These are phyloP conservation scores for Ophiocordyceps sinensis DNA, from an alignment of 2,329 filamentous ascomycete species.

Conservation along the genomic window DNA sequence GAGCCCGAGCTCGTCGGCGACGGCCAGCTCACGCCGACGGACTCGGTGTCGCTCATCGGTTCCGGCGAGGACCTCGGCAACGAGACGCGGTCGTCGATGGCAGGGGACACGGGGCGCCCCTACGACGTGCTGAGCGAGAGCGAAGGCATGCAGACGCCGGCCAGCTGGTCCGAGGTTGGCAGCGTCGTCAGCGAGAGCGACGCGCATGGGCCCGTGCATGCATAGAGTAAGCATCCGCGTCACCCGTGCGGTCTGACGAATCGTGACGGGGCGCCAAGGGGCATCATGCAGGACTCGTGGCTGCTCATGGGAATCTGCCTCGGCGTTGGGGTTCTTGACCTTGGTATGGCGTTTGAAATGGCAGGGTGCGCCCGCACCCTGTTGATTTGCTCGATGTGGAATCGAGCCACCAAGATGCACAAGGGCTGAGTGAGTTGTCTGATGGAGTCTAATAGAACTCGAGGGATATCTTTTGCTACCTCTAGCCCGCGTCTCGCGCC, in stretches of 20 bases:
- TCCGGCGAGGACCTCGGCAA: slow-evolving; percentile 33
- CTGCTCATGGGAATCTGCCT: too few relatives aligned
- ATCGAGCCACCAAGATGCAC: too few relatives aligned
- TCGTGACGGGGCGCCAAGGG: too few relatives aligned
- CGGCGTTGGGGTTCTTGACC: not conserved
- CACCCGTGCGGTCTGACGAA: too few relatives aligned
- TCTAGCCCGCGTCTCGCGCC: too few relatives aligned
- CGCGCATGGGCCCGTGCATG: slow-evolving; percentile 16
- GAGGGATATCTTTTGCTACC: too few relatives aligned
- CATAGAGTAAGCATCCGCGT: slow-evolving; percentile 10
- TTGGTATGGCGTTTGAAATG: not conserved
- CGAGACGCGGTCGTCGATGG: slow-evolving; percentile 23
- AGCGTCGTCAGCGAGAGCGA: slow-evolving; percentile 46
- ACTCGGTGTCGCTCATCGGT: slow-evolving; percentile 39
- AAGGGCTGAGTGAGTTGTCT: too few relatives aligned
- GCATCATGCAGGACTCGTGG: too few relatives aligned
- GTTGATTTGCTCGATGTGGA: too few relatives aligned
- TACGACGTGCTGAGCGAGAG: slow-evolving; percentile 46
- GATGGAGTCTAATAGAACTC: too few relatives aligned
- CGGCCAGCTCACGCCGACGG: slow-evolving; percentile 43
- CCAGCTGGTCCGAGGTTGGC: slow-evolving; percentile 51
- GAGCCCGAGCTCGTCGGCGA: slow-evolving; percentile 37
- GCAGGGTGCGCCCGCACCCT: too few relatives aligned
- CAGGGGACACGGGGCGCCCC: slow-evolving; percentile 22
- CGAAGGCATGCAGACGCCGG: slow-evolving; percentile 43